Base-by-base conservation (phyloP, 2,329 filamentous ascomycete genomes). In the Mycosphaerella sp. region DNA sequence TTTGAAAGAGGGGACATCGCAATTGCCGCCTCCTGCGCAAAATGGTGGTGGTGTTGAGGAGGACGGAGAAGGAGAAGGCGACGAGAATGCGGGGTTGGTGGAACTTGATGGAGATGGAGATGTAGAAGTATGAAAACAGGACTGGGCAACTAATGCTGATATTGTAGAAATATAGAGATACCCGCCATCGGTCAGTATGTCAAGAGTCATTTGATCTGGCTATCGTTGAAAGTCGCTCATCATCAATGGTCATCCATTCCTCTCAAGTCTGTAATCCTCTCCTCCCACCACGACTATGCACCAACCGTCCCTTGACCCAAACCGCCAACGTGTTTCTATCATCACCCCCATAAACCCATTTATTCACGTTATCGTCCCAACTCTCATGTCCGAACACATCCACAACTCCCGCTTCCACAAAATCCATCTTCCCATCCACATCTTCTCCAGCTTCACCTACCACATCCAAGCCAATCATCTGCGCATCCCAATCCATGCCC, bases 341-440 rank as follows among this genome's bases (percentile, higher is more conserved):
- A 73, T 97, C 90, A 0, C 93, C 93, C 59, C 81, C 86, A 71
- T 87, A 98, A 55, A 97, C 75, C 93, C 93, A 98, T 75, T 98
- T 98, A 46, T 88, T 87, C 9, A 97, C 72, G 64, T 76, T 81
- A 63, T 97, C 88, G 35, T 85, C 81, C 88, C 87, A 94, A n/a
- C 66, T 80, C 77, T 97, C 91, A 80, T 85, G 89, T 1, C 89
- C 90, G 73, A 96, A 98, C 0, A 96, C 69, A 69, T 96, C 89
- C 0, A 96, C 88, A 41, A 84, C 82, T 0, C 85, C 83, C 53
- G 59, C 7, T 49, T 16, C 62, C 28, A 28, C 35, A 5, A 25
- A 25, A 25, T 25, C 21, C 21, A 25, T 25, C 21, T 25, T 25
- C 1, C 39, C 27, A 25, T 35, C 13, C 12, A 35, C 45, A 35